Evolutionary conservation across 2,329 filamentous ascomycete species (phyloP).

Genomic region (Neopestalotiopsis rosae): DNA sequence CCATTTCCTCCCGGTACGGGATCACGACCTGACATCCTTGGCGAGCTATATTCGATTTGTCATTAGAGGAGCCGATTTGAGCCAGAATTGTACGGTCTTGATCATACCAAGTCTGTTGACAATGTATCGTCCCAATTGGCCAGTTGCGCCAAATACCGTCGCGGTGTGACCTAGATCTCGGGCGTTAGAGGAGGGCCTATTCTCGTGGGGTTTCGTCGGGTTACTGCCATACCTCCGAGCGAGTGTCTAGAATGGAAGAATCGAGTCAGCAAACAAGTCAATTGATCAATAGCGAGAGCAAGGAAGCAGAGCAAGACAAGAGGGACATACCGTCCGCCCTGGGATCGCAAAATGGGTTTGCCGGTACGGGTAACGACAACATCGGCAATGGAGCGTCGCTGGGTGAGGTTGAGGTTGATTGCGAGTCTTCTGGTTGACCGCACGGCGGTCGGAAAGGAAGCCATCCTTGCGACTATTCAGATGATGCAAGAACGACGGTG

Average conservation of each 20-base stretch:
- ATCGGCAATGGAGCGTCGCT: slow-evolving; percentile 71
- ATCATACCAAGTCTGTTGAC: slow-evolving; percentile 83
- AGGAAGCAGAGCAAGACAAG: neutral
- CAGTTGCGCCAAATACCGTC: slow-evolving; percentile 97
- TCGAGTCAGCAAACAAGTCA: slow-evolving; percentile 22
- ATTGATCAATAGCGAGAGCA: slow-evolving; percentile 25
- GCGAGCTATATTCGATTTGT: slow-evolving; percentile 64
- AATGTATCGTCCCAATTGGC: slow-evolving; percentile 94
- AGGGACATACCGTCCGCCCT: slow-evolving; percentile 81
- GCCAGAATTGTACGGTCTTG: slow-evolving; percentile 19
- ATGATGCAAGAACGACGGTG: slow-evolving; percentile 37
- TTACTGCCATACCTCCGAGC: slow-evolving; percentile 71
- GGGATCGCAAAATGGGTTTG: slow-evolving; percentile 88
- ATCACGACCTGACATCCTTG: slow-evolving; percentile 94
- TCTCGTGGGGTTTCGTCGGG: neutral
- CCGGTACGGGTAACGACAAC: slow-evolving; percentile 93
- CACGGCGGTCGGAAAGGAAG: slow-evolving; percentile 60
- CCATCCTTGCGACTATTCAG: slow-evolving; percentile 51
- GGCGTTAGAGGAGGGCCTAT: slow-evolving; percentile 1
- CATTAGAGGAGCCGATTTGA: slow-evolving; percentile 22
- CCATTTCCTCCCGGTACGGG: slow-evolving; percentile 96
- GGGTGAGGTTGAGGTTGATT: slow-evolving; percentile 51
- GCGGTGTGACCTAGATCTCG: slow-evolving; percentile 80
- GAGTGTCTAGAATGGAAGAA: slow-evolving; percentile 65
- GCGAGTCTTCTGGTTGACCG: slow-evolving; percentile 56